Evolutionary conservation across 1,139 yeast species (phyloP), one percentile per base, ranked within the genome.

Genomic region (Spencermartinsiella ligniputridi): DNA sequence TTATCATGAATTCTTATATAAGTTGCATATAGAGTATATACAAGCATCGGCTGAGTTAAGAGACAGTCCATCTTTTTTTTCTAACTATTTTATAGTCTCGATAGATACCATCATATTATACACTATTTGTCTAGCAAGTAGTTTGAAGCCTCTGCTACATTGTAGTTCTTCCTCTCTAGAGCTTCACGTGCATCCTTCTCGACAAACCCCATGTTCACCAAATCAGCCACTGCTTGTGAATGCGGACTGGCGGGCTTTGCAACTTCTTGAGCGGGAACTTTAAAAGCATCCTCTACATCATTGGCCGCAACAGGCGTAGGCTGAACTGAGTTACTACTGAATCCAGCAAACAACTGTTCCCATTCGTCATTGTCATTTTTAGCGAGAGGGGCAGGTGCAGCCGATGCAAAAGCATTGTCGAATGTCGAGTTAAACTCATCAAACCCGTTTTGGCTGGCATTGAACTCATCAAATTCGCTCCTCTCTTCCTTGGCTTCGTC

Each of bases 271-370:
- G 47, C 35, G 9, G 45, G 44, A 25, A 49, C 49, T 3, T 52
- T 42, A 41, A 57, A 58, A 8, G 61, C 62, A 40, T 53, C 52
- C 33, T 51, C 49, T 17, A 57, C 49, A 2, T 57, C 61, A 13
- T 46, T 45, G 34, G 47, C 39, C 8, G 56, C 39, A 5, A 49
- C 52, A 5, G 50, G 44, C 1, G 46, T 42, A 35, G 47, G 37
- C 5, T 51, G 46, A 11, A 54, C 64, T 42, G 71, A 69, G 27
- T 73, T 72, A 56, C 82, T 84, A 24, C 92, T 92, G 61, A 88
- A 84, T 0, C 95, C 96, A 2, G 95, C 94, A 70, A 89, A 89
- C 25, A 89, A 74, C 64, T 88, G 94, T 58, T 89, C 96, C 97
- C 97, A 89, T 63, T 89, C 97, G 58, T 87, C 95, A 47, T 53